These are phyloP conservation scores for Guadua angustifolia DNA, from an alignment of 176 grass and related monocot species.

Conservation along the genomic window DNA sequence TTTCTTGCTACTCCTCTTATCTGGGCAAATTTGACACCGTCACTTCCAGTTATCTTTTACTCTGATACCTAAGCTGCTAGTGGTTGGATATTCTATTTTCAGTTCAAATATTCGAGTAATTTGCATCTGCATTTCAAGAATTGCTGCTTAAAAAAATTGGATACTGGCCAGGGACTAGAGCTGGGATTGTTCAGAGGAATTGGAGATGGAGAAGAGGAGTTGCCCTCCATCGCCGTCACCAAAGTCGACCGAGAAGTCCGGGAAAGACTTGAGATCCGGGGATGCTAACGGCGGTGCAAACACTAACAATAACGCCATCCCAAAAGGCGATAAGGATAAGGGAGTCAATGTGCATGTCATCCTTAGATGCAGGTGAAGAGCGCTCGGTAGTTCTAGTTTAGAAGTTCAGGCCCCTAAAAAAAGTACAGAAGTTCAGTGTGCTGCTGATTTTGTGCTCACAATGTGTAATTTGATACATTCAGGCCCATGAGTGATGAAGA, in stretches of 20 bases:
- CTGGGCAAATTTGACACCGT: constrained; percentile 28
- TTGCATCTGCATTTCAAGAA: constrained; percentile 31
- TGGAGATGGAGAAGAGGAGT: constrained; percentile 63
- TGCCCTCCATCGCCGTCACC: constrained; percentile 75
- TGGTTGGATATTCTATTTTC: constrained; percentile 16
- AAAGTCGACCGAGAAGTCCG: constrained; percentile 71
- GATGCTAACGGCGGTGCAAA: constrained; percentile 67
- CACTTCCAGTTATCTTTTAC: constrained; percentile 31
- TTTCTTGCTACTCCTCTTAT: constrained; percentile 27
- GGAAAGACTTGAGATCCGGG: constrained; percentile 74
- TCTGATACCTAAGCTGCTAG: constrained; percentile 25
- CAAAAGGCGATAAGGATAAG: constrained; percentile 85
- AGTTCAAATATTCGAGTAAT: constrained; percentile 23
- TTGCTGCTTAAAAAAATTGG: constrained; percentile 36
- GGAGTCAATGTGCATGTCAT: constrained; percentile 99
- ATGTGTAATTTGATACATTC: constrained; percentile 25
- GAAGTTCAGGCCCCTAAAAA: neutral
- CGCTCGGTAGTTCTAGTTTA: constrained; percentile 33
- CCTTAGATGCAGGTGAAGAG: constrained; percentile 86
- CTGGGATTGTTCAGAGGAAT: constrained; percentile 34
- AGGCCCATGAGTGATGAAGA: constrained; percentile 97
- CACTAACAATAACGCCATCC: constrained; percentile 42
- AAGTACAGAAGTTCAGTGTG: constrained; percentile 17
- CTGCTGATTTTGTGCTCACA: constrained; percentile 41
- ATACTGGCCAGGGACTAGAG: constrained; percentile 8